These are phyloP conservation scores for Lactifluus piperatus DNA, from an alignment of 768 basidiomycete genomes.

Conservation along the genomic window DNA sequence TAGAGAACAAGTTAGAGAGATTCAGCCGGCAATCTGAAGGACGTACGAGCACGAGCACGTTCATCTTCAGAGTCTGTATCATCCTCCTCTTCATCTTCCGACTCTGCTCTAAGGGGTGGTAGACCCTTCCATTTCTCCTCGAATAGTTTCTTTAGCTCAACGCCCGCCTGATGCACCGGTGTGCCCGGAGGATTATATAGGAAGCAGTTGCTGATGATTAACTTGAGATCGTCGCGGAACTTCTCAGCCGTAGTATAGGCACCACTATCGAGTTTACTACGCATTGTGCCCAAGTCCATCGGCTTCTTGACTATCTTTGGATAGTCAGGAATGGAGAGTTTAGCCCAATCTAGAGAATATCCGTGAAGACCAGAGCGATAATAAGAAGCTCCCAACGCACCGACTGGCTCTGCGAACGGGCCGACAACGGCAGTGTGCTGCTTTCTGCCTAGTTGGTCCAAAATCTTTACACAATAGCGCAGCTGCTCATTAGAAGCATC, in stretches of 20 bases:
- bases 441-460: slow-evolving; percentile 72
- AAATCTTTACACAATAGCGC: slow-evolving; percentile 67
- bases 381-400: slow-evolving; percentile 39
- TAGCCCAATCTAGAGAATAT: slow-evolving; percentile 53
- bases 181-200: slow-evolving; percentile 86
- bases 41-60: slow-evolving; percentile 47
- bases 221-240: slow-evolving; percentile 85
- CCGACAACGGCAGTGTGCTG: slow-evolving; percentile 62
- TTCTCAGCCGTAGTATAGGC: slow-evolving; percentile 72
- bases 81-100: slow-evolving; percentile 55
- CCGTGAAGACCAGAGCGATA: background rate
- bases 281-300: slow-evolving; percentile 91
- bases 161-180: slow-evolving; percentile 78
- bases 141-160: slow-evolving; percentile 78
- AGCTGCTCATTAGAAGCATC: slow-evolving; percentile 79
- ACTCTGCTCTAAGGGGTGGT: slow-evolving; percentile 45
- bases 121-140: slow-evolving; percentile 85
- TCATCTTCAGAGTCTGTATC: slow-evolving; percentile 63
- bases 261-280: slow-evolving; percentile 67
- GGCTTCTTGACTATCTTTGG: slow-evolving; percentile 85
- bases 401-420: slow-evolving; percentile 93
- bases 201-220: slow-evolving; percentile 93
- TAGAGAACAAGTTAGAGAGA: slow-evolving; percentile 27
- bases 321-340: slow-evolving; percentile 76
- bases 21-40: slow-evolving; percentile 1